A percentile compares a stretch with the other conserved stretches of the same genome.
phyloP scores from a whole-genome alignment of 2,329 filamentous ascomycete species.

The Pestalotiopsis sp. region DNA sequence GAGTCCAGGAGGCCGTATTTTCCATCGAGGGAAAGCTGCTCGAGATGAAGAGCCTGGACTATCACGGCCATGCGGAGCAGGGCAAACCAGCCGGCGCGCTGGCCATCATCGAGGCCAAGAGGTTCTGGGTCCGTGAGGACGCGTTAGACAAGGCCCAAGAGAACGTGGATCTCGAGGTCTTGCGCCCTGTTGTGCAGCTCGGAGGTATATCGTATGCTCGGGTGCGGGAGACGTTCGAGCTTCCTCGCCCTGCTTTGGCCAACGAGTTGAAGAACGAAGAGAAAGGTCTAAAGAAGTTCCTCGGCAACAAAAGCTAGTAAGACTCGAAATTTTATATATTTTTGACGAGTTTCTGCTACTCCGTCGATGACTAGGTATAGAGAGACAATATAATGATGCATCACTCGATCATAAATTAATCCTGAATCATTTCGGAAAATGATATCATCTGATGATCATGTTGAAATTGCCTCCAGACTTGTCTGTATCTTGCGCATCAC shows the following conservation, averaged over 20 bases:
- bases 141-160: neutral
- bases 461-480: too few species aligned
- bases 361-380: too few species aligned
- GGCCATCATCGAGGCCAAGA: conserved; percentile 10
- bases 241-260: conserved; percentile 1
- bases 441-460: too few species aligned
- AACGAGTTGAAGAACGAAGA: neutral
- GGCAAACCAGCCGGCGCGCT: neutral
- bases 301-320: neutral
- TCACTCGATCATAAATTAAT: neutral
- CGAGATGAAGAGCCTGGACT: conserved; percentile 25
- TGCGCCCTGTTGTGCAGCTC: conserved; percentile 10
- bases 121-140: conserved; percentile 13
- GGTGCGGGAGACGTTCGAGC: conserved; percentile 3
- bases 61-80: conserved; percentile 17
- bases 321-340: neutral
- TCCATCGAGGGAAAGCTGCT: conserved; percentile 25
- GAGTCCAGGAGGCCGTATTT: conserved; percentile 27
- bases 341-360: too few species aligned
- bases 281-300: neutral
- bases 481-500: too few species aligned
- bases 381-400: neutral
- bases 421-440: too few species aligned
- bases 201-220: conserved; percentile 11
- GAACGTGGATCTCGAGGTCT: conserved; percentile 1